Evolutionary conservation across 257 asterid species (phyloP).

Genomic region (Solanum arcanum): DNA sequence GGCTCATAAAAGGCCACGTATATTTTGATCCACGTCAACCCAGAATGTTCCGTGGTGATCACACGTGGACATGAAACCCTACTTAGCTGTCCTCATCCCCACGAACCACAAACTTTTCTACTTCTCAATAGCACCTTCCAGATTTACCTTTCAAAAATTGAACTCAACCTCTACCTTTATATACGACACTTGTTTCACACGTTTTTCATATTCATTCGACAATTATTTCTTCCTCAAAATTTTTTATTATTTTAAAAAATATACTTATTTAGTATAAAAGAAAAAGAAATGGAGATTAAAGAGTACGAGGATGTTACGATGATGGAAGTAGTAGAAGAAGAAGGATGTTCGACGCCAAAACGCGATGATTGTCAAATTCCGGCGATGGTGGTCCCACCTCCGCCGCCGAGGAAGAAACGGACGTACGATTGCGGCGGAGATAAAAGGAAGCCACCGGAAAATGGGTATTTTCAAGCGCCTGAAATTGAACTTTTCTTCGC

Average conservation of each 20-base stretch:
- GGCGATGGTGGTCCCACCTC: not conserved
- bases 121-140: not conserved
- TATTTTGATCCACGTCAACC: not conserved
- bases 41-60: not conserved
- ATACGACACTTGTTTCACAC: not conserved
- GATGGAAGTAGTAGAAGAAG: not conserved
- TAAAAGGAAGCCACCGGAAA: not conserved
- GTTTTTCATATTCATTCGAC: not conserved
- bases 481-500: constrained; percentile 3
- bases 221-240: not conserved
- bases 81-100: not conserved
- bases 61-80: not conserved
- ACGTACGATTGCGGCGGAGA: not conserved
- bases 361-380: constrained; percentile 5
- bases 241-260: no score
- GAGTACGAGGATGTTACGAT: not conserved
- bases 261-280: no score
- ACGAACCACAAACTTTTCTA: not conserved
- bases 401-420: constrained; percentile 17
- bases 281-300: not conserved
- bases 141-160: not conserved
- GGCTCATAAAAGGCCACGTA: not conserved
- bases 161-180: not conserved
- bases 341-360: constrained; percentile 10
- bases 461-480: constrained; percentile 1